Evolutionary conservation across 257 asterid species (phyloP).

Genomic region (Mentha longifolia): DNA sequence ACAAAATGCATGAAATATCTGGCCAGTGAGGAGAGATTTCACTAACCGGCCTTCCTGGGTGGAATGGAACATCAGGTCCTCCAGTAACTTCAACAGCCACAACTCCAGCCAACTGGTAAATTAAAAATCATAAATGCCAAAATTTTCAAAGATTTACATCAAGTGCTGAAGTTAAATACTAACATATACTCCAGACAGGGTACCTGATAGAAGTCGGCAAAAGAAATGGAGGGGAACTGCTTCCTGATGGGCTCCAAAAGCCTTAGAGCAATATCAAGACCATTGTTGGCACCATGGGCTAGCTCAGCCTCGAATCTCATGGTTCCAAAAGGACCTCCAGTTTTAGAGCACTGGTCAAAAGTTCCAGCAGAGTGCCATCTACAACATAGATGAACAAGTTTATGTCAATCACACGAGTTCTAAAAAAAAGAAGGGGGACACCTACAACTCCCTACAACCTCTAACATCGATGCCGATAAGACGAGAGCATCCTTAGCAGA

Average conservation of each 20-base stretch:
- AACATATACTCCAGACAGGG: background rate
- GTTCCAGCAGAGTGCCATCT: slow-evolving; percentile 99
- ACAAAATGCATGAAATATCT: background rate
- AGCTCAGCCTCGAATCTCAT: slow-evolving; percentile 76
- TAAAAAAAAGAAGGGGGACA: too few species aligned
- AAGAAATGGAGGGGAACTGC: slow-evolving; percentile 73
- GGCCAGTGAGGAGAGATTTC: background rate
- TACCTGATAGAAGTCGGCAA: slow-evolving; percentile 92
- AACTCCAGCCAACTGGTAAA: slow-evolving; percentile 82
- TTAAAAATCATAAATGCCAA: background rate
- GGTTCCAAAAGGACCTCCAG: slow-evolving; percentile 98
- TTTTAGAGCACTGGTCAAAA: slow-evolving; percentile 59
- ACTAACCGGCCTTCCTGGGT: slow-evolving; percentile 91
- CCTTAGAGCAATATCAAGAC: slow-evolving; percentile 75
- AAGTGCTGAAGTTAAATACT: background rate
- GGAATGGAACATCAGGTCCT: slow-evolving; percentile 96
- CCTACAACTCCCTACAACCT: background rate
- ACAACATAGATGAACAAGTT: too few species aligned
- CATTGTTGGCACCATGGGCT: slow-evolving; percentile 76
- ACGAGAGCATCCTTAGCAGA: too few species aligned
- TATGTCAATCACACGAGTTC: too few species aligned
- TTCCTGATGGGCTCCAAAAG: slow-evolving; percentile 80
- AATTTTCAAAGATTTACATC: background rate
- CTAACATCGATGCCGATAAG: too few species aligned
- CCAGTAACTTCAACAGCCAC: slow-evolving; percentile 97